phyloP scores from a whole-genome alignment of 1,284 basidiomycete species.

The Sanguinoderma infundibulare region DNA sequence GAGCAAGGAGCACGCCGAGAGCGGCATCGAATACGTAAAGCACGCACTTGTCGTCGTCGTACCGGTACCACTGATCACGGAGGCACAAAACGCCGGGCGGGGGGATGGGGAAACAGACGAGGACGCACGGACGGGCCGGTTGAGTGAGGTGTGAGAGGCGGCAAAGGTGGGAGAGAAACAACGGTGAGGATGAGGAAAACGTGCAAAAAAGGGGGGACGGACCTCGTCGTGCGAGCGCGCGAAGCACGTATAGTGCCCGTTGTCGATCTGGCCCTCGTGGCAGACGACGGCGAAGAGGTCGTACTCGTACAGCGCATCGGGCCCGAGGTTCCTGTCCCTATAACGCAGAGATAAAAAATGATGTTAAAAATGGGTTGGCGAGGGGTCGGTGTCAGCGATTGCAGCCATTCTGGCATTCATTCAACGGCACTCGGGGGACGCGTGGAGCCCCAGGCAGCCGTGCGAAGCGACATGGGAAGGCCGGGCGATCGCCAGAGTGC shows the following conservation, averaged over 20 bases:
- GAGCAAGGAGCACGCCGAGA: neutral
- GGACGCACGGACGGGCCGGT: neutral
- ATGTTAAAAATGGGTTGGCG: neutral
- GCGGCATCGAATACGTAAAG: neutral
- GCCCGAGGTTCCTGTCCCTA: conserved; percentile 49
- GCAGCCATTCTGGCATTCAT: neutral
- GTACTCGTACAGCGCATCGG: conserved; percentile 83
- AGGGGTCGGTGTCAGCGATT: neutral
- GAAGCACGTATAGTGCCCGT: conserved; percentile 92
- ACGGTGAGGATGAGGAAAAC: neutral
- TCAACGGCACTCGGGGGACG: neutral
- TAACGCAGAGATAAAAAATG: no score
- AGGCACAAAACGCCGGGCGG: neutral
- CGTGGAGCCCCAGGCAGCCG: neutral
- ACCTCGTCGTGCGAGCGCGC: conserved; percentile 80
- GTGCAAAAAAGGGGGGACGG: conserved; percentile 32
- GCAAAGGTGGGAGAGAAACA: neutral
- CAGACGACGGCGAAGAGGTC: conserved; percentile 94
- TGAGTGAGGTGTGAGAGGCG: neutral
- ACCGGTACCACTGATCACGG: conserved; percentile 82
- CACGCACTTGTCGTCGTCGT: conserved; percentile 91
- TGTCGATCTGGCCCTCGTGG: conserved; percentile 94
- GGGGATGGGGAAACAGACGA: neutral
- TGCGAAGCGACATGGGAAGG: neutral
- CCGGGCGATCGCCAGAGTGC: neutral